These are phyloP conservation scores for Afroboletus lepidellus DNA, from an alignment of 1,284 basidiomycete genomes.

Conservation along the genomic window DNA sequence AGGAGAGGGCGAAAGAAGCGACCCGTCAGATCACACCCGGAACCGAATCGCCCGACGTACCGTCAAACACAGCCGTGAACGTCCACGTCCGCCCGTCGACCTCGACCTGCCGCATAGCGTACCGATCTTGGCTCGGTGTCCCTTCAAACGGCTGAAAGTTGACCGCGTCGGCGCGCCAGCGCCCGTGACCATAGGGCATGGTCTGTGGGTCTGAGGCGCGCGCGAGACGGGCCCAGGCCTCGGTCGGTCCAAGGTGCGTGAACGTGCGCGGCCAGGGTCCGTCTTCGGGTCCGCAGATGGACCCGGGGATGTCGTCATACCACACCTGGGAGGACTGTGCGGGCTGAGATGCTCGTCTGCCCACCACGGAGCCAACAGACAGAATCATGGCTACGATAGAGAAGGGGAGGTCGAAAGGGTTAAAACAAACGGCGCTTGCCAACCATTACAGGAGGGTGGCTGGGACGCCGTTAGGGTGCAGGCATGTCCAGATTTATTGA, in stretches of 20 bases:
- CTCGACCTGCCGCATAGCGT: conserved; percentile 55
- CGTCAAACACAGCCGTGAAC: conserved; percentile 69
- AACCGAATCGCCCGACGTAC: conserved; percentile 39
- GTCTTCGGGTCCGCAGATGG: conserved; percentile 56
- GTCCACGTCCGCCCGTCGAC: conserved; percentile 58
- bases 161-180: conserved; percentile 51
- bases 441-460: conserved; percentile 19
- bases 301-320: conserved; percentile 55
- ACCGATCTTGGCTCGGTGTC: conserved; percentile 56
- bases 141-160: conserved; percentile 61
- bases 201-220: conserved; percentile 50
- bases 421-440: conserved; percentile 34
- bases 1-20: neutral
- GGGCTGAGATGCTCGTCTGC: conserved; percentile 31
- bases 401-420: conserved; percentile 12
- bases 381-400: conserved; percentile 19
- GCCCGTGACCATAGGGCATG: conserved; percentile 39
- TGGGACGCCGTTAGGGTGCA: conserved; percentile 19
- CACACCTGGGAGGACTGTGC: conserved; percentile 37
- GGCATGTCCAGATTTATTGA: conserved; percentile 25
- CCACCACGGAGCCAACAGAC: conserved; percentile 18
- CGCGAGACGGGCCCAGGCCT: conserved; percentile 49
- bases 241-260: conserved; percentile 44
- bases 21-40: conserved; percentile 1
- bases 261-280: conserved; percentile 62